Evolutionary conservation across 306 rosid genomes (phyloP).

Genomic region (Bauhinia variegata): DNA sequence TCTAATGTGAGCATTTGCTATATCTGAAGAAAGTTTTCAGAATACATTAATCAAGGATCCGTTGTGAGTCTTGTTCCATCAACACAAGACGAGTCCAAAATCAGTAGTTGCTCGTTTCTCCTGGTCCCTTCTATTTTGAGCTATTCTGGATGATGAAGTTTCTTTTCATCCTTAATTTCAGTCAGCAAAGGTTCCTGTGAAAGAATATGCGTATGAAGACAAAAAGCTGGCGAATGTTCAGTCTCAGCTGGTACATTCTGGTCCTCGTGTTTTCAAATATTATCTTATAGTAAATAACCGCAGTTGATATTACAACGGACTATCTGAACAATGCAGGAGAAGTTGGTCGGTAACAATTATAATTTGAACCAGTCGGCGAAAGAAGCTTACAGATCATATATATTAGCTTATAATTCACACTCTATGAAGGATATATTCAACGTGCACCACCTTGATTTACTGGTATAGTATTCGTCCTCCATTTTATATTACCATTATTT

Average conservation of each 20-base stretch:
- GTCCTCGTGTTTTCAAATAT: not conserved
- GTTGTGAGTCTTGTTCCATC: not conserved
- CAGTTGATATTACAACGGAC: conserved; percentile 18
- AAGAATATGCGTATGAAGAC: conserved; percentile 62
- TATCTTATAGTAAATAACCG: not conserved
- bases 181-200: conserved; percentile 92
- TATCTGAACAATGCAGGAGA: conserved; percentile 65
- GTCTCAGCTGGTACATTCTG: conserved; percentile 72
- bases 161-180: conserved; percentile 37
- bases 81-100: not conserved
- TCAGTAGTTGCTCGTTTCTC: not conserved
- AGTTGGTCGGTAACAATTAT: conserved; percentile 70
- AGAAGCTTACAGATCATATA: conserved; percentile 86
- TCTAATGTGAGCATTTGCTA: conserved; percentile 16
- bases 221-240: conserved; percentile 85
- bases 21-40: conserved; percentile 11
- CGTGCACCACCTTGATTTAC: conserved; percentile 85
- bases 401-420: conserved; percentile 86
- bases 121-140: not conserved
- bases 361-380: conserved; percentile 76
- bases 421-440: conserved; percentile 93
- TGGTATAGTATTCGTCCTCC: conserved; percentile 46
- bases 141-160: conserved; percentile 12
- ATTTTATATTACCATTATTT: conserved; percentile 14
- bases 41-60: conserved; percentile 23